Conservation (phyloP, 139 green algal species). For the Axilococcus clingmanii region DNA sequence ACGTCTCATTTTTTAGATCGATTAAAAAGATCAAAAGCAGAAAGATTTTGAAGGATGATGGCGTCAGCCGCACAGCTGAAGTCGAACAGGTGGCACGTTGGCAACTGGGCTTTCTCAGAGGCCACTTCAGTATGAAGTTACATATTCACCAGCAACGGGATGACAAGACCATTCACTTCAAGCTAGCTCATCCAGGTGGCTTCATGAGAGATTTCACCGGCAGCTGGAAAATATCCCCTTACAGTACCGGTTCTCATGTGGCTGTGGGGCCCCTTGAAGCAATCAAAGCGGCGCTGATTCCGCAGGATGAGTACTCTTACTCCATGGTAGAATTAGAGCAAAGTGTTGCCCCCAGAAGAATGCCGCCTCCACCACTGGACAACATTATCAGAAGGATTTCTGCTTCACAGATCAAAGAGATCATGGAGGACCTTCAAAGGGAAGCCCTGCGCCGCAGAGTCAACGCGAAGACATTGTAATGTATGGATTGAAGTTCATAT, state of each 20-base stretch:
- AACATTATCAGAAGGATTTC: constrained; percentile 40
- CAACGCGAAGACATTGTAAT: no score
- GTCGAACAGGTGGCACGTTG: constrained; percentile 43
- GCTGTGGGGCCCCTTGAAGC: constrained; percentile 6
- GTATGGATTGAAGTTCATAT: no score
- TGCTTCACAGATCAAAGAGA: constrained; percentile 18
- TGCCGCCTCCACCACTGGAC: constrained; percentile 32
- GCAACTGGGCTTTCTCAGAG: constrained; percentile 32
- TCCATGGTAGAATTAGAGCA: constrained; percentile 47
- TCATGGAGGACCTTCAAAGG: constrained; percentile 35
- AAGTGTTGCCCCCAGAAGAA: constrained; percentile 28
- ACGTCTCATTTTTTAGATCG: constrained; percentile 36
- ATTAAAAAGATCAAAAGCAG: constrained; percentile 48
- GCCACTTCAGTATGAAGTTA: constrained; percentile 19
- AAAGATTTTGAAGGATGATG: constrained; percentile 40
- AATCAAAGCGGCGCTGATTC: background rate
- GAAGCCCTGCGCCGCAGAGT: constrained; percentile 36
- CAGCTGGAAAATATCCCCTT: constrained; percentile 1
- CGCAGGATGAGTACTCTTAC: no score
- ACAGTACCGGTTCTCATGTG: constrained; percentile 1
- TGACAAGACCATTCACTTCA: constrained; percentile 9
- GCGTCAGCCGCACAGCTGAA: constrained; percentile 24
- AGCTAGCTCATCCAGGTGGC: constrained; percentile 5
- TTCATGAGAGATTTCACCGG: constrained; percentile 11
- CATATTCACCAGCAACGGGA: constrained; percentile 26